A percentile compares a stretch with the other conserved stretches of the same genome.
Conservation (phyloP, 805 yeast genomes). For the Deakozyma indianensis region DNA sequence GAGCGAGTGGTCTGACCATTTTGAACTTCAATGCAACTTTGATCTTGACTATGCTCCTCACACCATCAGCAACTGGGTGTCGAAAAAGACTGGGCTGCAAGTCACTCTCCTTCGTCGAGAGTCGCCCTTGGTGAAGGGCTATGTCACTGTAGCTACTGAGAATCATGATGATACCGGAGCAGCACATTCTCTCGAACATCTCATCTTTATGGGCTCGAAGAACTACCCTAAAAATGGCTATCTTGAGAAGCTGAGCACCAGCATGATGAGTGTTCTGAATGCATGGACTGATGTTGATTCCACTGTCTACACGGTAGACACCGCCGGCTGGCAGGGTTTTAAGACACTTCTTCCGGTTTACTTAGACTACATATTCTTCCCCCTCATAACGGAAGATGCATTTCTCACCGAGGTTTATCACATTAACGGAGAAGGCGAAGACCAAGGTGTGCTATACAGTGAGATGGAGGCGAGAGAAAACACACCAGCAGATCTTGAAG, state of each 20-base stretch:
- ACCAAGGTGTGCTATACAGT: conserved; percentile 91
- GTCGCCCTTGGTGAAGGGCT: conserved; percentile 81
- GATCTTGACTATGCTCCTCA: not conserved
- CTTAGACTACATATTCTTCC: conserved; percentile 71
- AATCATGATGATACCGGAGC: conserved; percentile 75
- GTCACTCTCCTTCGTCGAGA: conserved; percentile 62
- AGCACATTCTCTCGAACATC: conserved; percentile 92
- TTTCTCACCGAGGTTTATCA: conserved; percentile 92
- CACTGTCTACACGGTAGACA: conserved; percentile 78
- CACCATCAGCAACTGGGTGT: conserved; percentile 44
- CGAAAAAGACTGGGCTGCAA: conserved; percentile 70
- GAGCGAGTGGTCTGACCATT: not conserved
- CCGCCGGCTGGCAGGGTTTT: conserved; percentile 97
- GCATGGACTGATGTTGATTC: conserved; percentile 97
- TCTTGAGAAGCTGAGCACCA: conserved; percentile 72
- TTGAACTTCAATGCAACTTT: not conserved
- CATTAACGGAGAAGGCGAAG: conserved; percentile 78
- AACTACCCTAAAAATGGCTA: conserved; percentile 85
- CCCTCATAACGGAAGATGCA: conserved; percentile 80
- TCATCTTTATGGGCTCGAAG: conserved; percentile 86
- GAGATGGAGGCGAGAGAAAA: conserved; percentile 93
- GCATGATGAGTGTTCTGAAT: conserved; percentile 74
- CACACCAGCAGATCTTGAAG: conserved; percentile 46
- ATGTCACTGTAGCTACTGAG: conserved; percentile 92
- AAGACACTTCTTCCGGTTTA: conserved; percentile 71